phyloP scores from a whole-genome alignment of 2,329 filamentous ascomycete genomes.

The Colletotrichum agaves region DNA sequence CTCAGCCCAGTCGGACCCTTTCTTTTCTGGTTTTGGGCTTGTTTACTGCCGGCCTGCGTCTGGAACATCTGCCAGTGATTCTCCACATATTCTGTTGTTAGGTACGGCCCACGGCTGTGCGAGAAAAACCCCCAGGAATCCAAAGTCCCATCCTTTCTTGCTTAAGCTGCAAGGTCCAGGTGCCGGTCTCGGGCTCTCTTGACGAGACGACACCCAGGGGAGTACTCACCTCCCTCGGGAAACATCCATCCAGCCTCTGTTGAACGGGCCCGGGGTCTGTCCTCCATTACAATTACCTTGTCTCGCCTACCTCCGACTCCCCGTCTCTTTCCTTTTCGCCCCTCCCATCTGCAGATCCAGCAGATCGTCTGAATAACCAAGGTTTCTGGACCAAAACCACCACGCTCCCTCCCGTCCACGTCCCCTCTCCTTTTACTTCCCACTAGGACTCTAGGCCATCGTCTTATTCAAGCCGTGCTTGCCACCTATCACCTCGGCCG shows the following conservation, averaged over 20 bases:
- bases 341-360: conserved; percentile 33
- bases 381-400: conserved; percentile 28
- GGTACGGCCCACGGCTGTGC: conserved; percentile 14
- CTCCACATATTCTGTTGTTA: conserved; percentile 13
- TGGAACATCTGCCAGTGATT: not conserved
- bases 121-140: not conserved
- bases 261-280: conserved; percentile 23
- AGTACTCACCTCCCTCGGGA: conserved; percentile 6
- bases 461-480: conserved; percentile 17
- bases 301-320: conserved; percentile 29
- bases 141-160: conserved; percentile 7
- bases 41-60: not conserved
- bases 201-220: conserved; percentile 29
- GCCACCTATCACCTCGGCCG: conserved; percentile 2
- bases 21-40: conserved; percentile 10
- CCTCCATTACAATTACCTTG: conserved; percentile 36
- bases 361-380: conserved; percentile 31
- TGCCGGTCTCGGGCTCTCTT: conserved; percentile 25
- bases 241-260: conserved; percentile 16
- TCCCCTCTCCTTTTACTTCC: conserved; percentile 16
- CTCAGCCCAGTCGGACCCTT: conserved; percentile 17
- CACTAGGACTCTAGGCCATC: conserved; percentile 18
- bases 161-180: conserved; percentile 28
- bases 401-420: conserved; percentile 13
- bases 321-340: conserved; percentile 32